Conservation (phyloP, 2,329 filamentous ascomycete species). For the Ophiostoma sp. region DNA sequence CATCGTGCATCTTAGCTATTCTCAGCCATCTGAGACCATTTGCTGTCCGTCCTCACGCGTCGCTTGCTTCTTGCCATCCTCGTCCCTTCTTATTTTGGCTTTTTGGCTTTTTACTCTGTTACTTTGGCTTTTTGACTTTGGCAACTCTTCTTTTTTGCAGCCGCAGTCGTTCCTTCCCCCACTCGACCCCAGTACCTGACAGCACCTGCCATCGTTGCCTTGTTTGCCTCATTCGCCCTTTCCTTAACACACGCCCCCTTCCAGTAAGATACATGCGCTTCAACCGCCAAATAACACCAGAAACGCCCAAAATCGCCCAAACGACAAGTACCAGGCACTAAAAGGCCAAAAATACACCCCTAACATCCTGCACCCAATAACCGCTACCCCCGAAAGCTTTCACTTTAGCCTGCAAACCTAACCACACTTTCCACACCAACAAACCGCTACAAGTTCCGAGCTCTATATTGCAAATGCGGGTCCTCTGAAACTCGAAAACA, state of each 20-base stretch:
- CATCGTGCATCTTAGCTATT: not conserved
- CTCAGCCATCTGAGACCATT: not conserved
- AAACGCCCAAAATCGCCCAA: not conserved
- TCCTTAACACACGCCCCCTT: not conserved
- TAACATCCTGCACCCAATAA: not conserved
- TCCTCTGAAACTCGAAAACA: constrained; percentile 20
- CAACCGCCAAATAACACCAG: not conserved
- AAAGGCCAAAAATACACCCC: not conserved
- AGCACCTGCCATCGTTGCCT: not conserved
- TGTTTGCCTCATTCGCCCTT: not conserved
- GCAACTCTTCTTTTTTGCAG: not conserved
- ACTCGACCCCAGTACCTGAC: not conserved
- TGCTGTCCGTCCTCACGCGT: not conserved
- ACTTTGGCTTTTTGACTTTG: not conserved
- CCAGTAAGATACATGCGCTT: not conserved
- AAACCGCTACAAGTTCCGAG: constrained; percentile 11
- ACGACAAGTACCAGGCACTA: not conserved
- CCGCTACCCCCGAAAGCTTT: not conserved
- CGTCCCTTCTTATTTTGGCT: not conserved
- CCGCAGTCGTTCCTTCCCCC: not conserved
- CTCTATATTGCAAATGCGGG: constrained; percentile 23
- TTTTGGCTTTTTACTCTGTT: not conserved
- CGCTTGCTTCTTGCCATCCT: constrained; percentile 4
- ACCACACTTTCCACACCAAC: not conserved
- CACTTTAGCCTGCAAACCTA: constrained; percentile 9